These are phyloP conservation scores for Colletotrichum somersetense DNA, from an alignment of 2,329 filamentous ascomycete genomes.

Conservation along the genomic window DNA sequence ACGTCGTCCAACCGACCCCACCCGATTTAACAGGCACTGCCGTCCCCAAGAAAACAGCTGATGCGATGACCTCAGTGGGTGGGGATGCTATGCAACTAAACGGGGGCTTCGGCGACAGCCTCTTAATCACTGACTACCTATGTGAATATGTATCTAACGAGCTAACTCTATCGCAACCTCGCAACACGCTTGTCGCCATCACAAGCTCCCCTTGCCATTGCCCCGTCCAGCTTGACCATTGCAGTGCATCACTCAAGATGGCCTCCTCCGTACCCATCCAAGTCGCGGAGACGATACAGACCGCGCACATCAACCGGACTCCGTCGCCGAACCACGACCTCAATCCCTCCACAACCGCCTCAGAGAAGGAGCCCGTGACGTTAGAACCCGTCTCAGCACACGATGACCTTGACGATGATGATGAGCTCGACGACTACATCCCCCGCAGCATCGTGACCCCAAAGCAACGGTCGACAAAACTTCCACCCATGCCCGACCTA, in stretches of 20 bases:
- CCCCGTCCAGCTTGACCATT: background rate
- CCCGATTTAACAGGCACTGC: conserved; percentile 8
- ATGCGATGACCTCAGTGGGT: conserved; percentile 34
- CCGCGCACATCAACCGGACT: conserved; percentile 78
- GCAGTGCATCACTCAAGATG: conserved; percentile 27
- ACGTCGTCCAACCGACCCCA: conserved; percentile 20
- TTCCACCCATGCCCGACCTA: conserved; percentile 84
- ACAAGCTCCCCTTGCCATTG: conserved; percentile 4
- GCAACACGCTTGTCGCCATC: conserved; percentile 6
- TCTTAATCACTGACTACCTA: background rate
- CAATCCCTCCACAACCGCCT: conserved; percentile 83
- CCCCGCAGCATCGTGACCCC: conserved; percentile 74
- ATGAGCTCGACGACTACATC: conserved; percentile 71
- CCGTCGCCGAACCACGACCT: conserved; percentile 82
- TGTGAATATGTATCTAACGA: conserved; percentile 26
- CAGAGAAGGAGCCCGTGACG: conserved; percentile 67
- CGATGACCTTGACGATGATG: conserved; percentile 62
- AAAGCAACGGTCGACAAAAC: conserved; percentile 58
- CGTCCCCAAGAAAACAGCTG: background rate
- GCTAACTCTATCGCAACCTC: conserved; percentile 34
- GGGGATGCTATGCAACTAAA: conserved; percentile 13
- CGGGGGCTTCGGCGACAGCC: background rate
- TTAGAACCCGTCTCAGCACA: conserved; percentile 35
- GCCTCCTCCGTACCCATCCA: conserved; percentile 73
- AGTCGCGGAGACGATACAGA: conserved; percentile 83